Percentiles rank a stretch among this genome's conserved stretches.
Conservation (phyloP, 768 basidiomycete species). For the Pleurotus sapidus region DNA sequence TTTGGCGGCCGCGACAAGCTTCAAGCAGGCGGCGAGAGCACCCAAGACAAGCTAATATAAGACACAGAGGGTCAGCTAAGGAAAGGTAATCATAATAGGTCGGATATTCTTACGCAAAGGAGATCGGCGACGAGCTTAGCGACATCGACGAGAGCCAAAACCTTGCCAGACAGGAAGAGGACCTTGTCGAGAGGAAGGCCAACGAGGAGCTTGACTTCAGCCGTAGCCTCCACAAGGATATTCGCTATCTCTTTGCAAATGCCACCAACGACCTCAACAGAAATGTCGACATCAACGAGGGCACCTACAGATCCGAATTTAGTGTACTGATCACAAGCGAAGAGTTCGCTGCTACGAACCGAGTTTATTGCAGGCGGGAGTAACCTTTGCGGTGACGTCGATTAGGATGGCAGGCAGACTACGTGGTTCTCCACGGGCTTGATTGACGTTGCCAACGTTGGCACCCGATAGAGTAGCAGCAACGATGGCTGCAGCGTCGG, state of each 20-base stretch:
- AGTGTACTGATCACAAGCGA: neutral
- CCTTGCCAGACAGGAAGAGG: conserved; percentile 10
- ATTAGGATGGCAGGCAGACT: conserved; percentile 14
- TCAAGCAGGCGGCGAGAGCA: conserved; percentile 12
- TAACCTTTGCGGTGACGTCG: conserved; percentile 8
- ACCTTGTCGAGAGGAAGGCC: conserved; percentile 12
- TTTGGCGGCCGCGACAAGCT: conserved; percentile 9
- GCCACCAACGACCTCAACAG: conserved; percentile 12
- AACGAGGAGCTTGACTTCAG: conserved; percentile 14
- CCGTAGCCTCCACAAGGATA: conserved; percentile 13
- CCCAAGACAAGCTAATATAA: conserved; percentile 16
- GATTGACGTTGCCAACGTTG: neutral
- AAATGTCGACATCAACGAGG: conserved; percentile 14
- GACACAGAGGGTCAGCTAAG: too few relatives aligned
- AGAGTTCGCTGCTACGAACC: conserved; percentile 11
- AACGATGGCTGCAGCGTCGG: too few relatives aligned
- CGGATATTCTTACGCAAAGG: conserved; percentile 15
- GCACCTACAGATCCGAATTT: conserved; percentile 3
- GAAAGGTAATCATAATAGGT: too few relatives aligned
- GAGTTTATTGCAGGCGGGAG: conserved; percentile 12
- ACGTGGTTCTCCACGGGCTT: neutral
- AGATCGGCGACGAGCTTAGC: conserved; percentile 16
- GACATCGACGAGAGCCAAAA: conserved; percentile 12
- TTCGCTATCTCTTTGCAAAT: conserved; percentile 14
- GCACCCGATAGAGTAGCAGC: too few relatives aligned